Evolutionary conservation across 2,329 filamentous ascomycete genomes (phyloP), one percentile per base, ranked within the genome.

Genomic region (Fulvia fulva): DNA sequence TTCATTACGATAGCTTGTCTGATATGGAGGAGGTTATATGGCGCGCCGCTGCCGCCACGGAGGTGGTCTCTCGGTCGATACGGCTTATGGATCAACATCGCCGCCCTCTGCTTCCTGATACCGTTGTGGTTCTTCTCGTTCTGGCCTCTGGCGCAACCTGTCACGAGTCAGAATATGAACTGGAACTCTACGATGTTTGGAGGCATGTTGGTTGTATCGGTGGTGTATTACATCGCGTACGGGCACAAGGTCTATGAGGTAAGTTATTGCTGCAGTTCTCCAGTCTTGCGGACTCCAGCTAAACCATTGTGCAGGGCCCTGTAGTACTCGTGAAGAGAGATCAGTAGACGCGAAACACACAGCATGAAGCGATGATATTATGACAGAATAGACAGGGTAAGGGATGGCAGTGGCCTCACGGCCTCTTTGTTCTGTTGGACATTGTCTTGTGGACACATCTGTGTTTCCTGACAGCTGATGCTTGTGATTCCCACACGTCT

Each of bases 31-130:
- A 73, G 76, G 4, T 51, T 77, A 32, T 66, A 63, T 1, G 62
- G 62, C 19, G 64, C 72, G 43, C 65, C 69, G 0, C 65, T 79
- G 0, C 75, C 74, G 0, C 69, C 66, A 0, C 67, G 70, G 8
- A 68, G 71, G 23, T 78, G 70, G 73, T 71, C 63, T 41, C 71
- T 80, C 11, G 75, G 76, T 0, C 63, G 63, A 7, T 72, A 67
- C 44, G 76, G 77, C 0, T 62, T 78, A 1, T 60, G 69, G 19
- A 58, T 79, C 55, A 79, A 80, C 55, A 68, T 73, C 14, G 55
- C 58, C 1, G 65, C 69, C 1, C 14, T 65, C 11, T 53, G 53
- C 45, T 67, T 59, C 34, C 23, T 62, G 25, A 23, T 55, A 1
- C 58, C 58, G 19, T 22, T 63, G n/a, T 57, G 53, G 53, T 59